Conservation (phyloP, 108 stramenopile genomes). For the Conticribra weissflogii region DNA sequence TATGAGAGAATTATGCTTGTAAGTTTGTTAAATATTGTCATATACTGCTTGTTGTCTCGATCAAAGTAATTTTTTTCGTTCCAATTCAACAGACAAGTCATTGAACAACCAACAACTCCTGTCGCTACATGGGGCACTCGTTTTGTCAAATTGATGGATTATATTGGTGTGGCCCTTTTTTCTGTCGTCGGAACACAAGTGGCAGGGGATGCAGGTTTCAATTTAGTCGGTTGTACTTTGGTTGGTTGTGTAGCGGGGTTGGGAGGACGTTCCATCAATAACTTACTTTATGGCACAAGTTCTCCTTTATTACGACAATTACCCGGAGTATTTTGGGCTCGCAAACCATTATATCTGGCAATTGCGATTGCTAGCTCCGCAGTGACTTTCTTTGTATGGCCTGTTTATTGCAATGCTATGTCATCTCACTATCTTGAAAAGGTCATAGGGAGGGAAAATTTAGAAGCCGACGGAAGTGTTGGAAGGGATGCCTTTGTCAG, state of each 20-base stretch:
- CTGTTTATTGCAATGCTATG: conserved; percentile 11
- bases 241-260: conserved; percentile 37
- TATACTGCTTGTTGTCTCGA: background rate
- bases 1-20: conserved; percentile 11
- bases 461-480: conserved; percentile 21
- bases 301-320: conserved; percentile 22
- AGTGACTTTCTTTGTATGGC: conserved; percentile 46
- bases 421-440: conserved; percentile 8
- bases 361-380: conserved; percentile 27
- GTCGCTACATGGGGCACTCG: background rate
- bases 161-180: conserved; percentile 26
- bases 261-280: conserved; percentile 51
- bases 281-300: conserved; percentile 25
- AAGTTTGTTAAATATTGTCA: background rate
- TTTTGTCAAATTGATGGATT: conserved; percentile 15
- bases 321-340: conserved; percentile 39
- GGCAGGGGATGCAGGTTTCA: conserved; percentile 42
- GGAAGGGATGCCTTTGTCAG: conserved; percentile 9
- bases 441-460: conserved; percentile 19
- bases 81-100: background rate
- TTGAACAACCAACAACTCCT: conserved; percentile 13
- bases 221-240: conserved; percentile 34
- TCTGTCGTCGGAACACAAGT: conserved; percentile 36
- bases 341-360: conserved; percentile 19
- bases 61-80: background rate